Evolutionary conservation across 441 rosid species (phyloP).

Genomic region (Corymbia calophylla): DNA sequence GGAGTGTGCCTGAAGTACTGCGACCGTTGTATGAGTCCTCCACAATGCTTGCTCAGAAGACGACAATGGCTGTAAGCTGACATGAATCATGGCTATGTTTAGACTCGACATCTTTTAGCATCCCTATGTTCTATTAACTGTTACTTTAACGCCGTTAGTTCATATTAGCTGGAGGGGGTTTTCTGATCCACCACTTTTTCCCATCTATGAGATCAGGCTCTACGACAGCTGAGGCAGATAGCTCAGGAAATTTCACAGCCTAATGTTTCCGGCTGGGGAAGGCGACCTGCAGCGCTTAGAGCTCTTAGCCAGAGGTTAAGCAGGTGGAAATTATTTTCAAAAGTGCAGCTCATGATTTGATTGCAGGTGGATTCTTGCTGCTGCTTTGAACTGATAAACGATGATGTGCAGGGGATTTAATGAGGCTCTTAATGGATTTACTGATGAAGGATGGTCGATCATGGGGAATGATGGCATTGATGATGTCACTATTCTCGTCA

Average conservation of each 20-base stretch:
- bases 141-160: background rate
- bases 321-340: constrained; percentile 40
- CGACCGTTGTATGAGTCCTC: constrained; percentile 95
- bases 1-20: constrained; percentile 95
- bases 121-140: background rate
- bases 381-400: constrained; percentile 9
- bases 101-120: background rate
- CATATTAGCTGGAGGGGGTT: background rate
- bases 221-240: constrained; percentile 89
- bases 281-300: constrained; percentile 89
- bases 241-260: constrained; percentile 88
- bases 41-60: constrained; percentile 89
- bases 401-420: constrained; percentile 68
- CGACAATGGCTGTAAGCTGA: constrained; percentile 76
- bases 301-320: constrained; percentile 91
- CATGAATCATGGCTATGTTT: background rate
- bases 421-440: constrained; percentile 91
- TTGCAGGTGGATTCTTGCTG: background rate
- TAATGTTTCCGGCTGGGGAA: constrained; percentile 76
- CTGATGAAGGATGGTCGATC: constrained; percentile 96
- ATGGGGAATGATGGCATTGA: constrained; percentile 89
- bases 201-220: constrained; percentile 40
- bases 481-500: constrained; percentile 85
- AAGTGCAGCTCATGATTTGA: background rate
- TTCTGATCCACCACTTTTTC: background rate